Evolutionary conservation across 1,284 basidiomycete species (phyloP), one percentile per base, ranked within the genome.

Genomic region (Cryptococcus jaspeensis): DNA sequence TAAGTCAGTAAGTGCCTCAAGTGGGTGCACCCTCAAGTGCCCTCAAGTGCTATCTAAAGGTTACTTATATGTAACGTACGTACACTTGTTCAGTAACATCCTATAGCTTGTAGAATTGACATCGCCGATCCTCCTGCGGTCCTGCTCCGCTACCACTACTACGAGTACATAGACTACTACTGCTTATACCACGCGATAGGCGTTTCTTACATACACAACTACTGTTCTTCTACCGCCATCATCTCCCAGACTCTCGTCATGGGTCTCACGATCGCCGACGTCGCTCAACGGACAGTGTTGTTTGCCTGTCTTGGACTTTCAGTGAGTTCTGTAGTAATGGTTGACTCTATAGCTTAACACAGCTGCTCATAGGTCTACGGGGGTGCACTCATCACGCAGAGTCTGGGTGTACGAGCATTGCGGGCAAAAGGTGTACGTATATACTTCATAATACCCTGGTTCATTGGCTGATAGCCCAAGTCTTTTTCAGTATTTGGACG

Each of bases 241-340:
- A 22, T 16, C 36, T 16, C 25, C 32, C n/a, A 32, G 16, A 8
- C 35, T 16, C 28, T 12, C 46, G 52, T 20, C 50, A 67, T 67
- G 65, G 55, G 63, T n/a, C 48, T 60, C 15, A 54, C 63, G 16
- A 32, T 67, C 5, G 55, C 63, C 42, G 65, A 67, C 45, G 50
- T 67, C 18, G 44, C 63, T 5, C 65, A 67, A 47, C 42, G 65
- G 22, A 38, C 50, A 18, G 56, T 63, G 22, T 63, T 63, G 28
- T 43, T 67, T 41, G 61, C 65, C 6, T 62, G 59, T 22, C 53
- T 67, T 20, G 63, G 59, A 37, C 51, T 59, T 15, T 60, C 61
- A n/a, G 65, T 67, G 36, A 53, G 65, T 58, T 39, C 15, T 16
- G 9, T n/a, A n/a, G n/a, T n/a, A n/a, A 39, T 53, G 43, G 45